A percentile compares a stretch with the other conserved stretches of the same genome.
Conservation (phyloP, 2,329 filamentous ascomycete genomes). For the Xylaria sp. region DNA sequence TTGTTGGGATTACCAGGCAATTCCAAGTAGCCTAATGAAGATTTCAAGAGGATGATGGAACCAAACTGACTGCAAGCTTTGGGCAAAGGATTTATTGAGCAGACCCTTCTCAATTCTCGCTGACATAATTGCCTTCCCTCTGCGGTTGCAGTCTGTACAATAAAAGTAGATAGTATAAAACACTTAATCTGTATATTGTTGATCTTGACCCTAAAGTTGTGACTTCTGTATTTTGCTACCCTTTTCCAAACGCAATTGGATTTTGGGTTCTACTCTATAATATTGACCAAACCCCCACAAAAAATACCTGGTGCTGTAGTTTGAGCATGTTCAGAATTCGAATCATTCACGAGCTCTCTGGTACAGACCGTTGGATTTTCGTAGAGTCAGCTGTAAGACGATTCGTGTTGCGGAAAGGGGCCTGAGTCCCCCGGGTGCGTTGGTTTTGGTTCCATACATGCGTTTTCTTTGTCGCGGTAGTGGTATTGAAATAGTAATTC, state of each 20-base stretch:
- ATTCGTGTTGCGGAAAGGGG: too few relatives aligned
- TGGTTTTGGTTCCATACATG: too few relatives aligned
- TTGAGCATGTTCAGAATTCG: too few relatives aligned
- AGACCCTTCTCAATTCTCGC: neutral
- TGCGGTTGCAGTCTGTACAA: conserved; percentile 19
- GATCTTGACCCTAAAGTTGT: neutral
- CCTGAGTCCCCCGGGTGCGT: too few relatives aligned
- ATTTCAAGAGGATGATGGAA: neutral
- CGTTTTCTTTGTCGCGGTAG: too few relatives aligned
- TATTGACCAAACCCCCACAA: too few relatives aligned
- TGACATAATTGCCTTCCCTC: neutral
- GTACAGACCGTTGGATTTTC: too few relatives aligned
- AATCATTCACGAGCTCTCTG: too few relatives aligned
- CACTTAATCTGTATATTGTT: conserved; percentile 23
- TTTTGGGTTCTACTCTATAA: neutral
- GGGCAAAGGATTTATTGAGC: neutral
- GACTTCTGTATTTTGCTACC: neutral
- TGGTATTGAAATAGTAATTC: too few relatives aligned
- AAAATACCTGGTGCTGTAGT: too few relatives aligned
- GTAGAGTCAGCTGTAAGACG: too few relatives aligned
- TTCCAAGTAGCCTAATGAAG: neutral
- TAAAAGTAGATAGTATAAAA: conserved; percentile 37
- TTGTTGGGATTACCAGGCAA: neutral
- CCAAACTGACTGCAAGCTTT: conserved; percentile 3
- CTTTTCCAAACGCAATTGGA: too few relatives aligned